phyloP scores from a whole-genome alignment of 2,329 filamentous ascomycete genomes.

The Ilyonectria mors-panacis region DNA sequence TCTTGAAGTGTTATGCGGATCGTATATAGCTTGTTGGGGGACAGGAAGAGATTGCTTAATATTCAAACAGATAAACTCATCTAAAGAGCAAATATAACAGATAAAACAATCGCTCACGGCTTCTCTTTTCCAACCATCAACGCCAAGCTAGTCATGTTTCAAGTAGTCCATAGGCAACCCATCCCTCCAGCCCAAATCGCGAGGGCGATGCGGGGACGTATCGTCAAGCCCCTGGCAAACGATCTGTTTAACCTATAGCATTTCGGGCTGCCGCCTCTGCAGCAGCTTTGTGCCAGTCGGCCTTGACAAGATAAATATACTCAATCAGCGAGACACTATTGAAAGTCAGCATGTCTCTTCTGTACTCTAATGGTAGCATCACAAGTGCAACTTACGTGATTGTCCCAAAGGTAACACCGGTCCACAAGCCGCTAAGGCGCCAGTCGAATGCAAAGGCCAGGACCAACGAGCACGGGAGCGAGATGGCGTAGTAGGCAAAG shows the following conservation, averaged over 20 bases:
- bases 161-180: constrained; percentile 1
- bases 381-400: constrained; percentile 62
- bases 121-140: constrained; percentile 10
- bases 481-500: constrained; percentile 88
- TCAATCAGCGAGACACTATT: constrained; percentile 67
- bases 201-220: not conserved
- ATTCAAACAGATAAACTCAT: constrained; percentile 13
- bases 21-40: not conserved
- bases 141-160: constrained; percentile 10
- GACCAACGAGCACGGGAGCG: constrained; percentile 85
- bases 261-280: constrained; percentile 68
- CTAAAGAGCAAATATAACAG: constrained; percentile 2
- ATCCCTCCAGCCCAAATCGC: not conserved
- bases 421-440: constrained; percentile 87
- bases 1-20: not conserved
- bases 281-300: constrained; percentile 68
- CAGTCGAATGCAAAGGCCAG: constrained; percentile 83
- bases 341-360: constrained; percentile 23
- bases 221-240: not conserved
- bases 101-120: constrained; percentile 3
- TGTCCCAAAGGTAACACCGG: constrained; percentile 81
- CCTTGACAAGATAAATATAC: constrained; percentile 66
- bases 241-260: constrained; percentile 56
- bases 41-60: constrained; percentile 8
- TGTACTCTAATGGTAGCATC: not conserved